Conservation (phyloP, 2,329 filamentous ascomycete species). For the Penicillium sp. region DNA sequence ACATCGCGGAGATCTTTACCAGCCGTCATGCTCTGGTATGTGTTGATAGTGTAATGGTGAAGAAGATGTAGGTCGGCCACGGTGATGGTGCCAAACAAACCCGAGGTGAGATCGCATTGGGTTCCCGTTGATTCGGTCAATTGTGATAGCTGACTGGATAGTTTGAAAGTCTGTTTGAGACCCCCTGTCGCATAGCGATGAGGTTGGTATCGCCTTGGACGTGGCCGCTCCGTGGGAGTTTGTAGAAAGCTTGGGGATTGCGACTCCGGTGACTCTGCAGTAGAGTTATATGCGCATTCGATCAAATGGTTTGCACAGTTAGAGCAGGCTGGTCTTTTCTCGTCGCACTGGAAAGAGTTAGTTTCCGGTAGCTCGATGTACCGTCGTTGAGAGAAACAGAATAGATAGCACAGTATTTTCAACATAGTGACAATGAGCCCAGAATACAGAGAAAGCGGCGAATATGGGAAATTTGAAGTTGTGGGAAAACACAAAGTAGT, state of each 20-base stretch:
- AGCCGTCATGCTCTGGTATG: background rate
- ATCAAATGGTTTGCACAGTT: background rate
- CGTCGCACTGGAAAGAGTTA: background rate
- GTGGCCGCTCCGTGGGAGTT: background rate
- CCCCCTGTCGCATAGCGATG: background rate
- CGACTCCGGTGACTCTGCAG: background rate
- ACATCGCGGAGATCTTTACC: background rate
- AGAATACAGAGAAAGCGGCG: background rate
- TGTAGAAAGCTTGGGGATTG: background rate
- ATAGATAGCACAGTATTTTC: background rate
- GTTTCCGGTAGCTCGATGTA: background rate
- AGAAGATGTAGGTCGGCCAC: background rate
- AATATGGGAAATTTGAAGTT: background rate
- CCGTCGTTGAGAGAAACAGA: background rate
- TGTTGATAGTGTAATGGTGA: background rate
- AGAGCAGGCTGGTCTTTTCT: background rate
- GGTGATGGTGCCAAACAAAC: background rate
- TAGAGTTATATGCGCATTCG: background rate
- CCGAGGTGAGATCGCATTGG: background rate
- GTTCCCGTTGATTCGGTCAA: background rate
- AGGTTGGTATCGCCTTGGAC: background rate
- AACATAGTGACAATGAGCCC: background rate
- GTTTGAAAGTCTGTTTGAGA: background rate
- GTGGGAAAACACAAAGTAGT: background rate
- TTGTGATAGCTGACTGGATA: background rate